phyloP scores from a whole-genome alignment of 202 grass and related monocot genomes.

The Panicum virgatum region DNA sequence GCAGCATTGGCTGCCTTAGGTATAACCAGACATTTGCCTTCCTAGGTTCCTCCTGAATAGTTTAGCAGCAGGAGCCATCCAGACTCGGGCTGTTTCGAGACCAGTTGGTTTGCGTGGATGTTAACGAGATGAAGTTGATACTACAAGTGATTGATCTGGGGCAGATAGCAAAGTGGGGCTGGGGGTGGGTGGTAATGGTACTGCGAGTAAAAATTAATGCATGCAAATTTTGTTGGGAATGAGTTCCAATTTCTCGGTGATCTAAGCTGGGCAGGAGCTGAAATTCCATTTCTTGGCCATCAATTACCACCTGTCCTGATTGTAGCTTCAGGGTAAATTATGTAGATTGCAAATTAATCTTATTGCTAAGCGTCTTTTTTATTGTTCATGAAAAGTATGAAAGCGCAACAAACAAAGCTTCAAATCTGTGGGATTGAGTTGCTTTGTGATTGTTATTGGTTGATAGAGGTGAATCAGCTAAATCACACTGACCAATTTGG shows the following conservation, averaged over 20 bases:
- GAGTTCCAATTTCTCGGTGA: no score
- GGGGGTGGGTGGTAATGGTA: not conserved
- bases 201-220: constrained; percentile 28
- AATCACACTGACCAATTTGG: not conserved
- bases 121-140: not conserved
- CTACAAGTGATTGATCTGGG: not conserved
- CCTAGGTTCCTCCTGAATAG: not conserved
- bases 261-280: not conserved
- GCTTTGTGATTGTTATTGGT: constrained; percentile 7
- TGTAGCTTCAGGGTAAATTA: constrained; percentile 17
- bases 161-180: not conserved
- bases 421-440: constrained; percentile 19
- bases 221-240: constrained; percentile 65
- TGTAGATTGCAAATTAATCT: constrained; percentile 32
- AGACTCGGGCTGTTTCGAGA: not conserved
- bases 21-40: no score
- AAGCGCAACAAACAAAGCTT: not conserved
- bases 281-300: constrained; percentile 20
- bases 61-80: not conserved
- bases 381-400: constrained; percentile 6
- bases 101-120: not conserved
- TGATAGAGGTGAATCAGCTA: constrained; percentile 8
- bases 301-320: constrained; percentile 15
- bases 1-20: no score
- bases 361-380: not conserved